Base-by-base conservation (phyloP, 2,329 filamentous ascomycete genomes). In the Trichophyton schoenleinii region DNA sequence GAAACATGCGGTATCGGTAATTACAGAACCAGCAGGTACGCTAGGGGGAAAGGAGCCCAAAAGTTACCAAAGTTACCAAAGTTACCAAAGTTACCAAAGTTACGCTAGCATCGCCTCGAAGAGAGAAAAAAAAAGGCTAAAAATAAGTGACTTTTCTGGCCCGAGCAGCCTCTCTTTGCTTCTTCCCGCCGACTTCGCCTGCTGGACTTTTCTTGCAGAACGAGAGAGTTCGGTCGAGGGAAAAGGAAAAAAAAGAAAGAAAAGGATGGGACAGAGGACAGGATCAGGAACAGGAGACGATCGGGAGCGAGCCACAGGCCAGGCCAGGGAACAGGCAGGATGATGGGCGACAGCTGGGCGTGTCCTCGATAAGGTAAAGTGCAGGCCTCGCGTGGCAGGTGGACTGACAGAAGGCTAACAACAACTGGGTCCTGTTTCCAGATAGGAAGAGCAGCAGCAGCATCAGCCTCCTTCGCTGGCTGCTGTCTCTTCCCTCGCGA, bases 1-100 rank as follows among this genome's bases (percentile, higher is more conserved):
- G 58, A 59, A 59, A 59, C 58, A 59, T 52, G n/a, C 41, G 18
- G 22, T 31, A 49, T 25, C 7, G 7, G 58, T 48, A 48, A 15
- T 59, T 34, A 59, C 58, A n/a, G 22, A 38, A 59, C 44, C 28
- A 9, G 22, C 20, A 18, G 9, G 28, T 15, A 42, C 20, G 25
- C 55, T 41, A 38, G 55, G 31, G 8, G 6, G 3, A 9, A 41
- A 22, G 15, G 9, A n/a, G 8, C 25, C 6, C 15, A 58, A 58
- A 42, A 58, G 55, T 34, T 18, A 36, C n/a, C 18, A 41, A 20
- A 34, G 31, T 6, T 9, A 34, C 6, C 31, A 34, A 34, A 34
- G 8, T 34, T 34, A 34, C 31, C 31, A 34, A 34, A 34, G 31
- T 34, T n/a, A 42, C 6, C 22, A 31, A 28, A 52, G 48, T 53